phyloP scores from a whole-genome alignment of 805 yeast species.

The Saccharomyces eubayanus region DNA sequence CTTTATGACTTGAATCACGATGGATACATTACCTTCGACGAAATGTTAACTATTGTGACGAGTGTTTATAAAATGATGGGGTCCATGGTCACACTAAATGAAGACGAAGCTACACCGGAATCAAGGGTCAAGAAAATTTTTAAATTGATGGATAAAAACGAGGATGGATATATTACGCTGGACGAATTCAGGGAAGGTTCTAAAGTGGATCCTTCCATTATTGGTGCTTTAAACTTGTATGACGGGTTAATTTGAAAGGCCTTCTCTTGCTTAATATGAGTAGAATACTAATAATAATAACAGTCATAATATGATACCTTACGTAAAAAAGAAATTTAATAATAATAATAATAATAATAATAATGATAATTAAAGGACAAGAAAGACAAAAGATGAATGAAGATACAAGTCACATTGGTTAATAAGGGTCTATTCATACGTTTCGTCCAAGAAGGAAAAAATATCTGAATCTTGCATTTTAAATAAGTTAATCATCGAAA shows the following conservation, averaged over 20 bases:
- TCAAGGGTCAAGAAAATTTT: slow-evolving; percentile 77
- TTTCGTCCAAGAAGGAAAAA: slow-evolving; percentile 17
- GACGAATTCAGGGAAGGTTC: slow-evolving; percentile 81
- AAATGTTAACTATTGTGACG: slow-evolving; percentile 67
- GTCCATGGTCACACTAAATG: slow-evolving; percentile 78
- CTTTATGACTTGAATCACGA: slow-evolving; percentile 76
- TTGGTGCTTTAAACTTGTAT: slow-evolving; percentile 68
- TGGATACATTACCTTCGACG: slow-evolving; percentile 68
- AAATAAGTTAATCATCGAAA: slow-evolving; percentile 41
- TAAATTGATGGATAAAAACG: slow-evolving; percentile 59
- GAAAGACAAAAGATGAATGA: not conserved
- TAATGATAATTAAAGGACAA: not conserved
- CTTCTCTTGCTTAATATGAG: not conserved
- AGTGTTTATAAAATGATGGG: slow-evolving; percentile 95
- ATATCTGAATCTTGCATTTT: slow-evolving; percentile 13
- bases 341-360: not conserved
- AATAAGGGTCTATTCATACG: slow-evolving; percentile 1
- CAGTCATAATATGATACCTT: not conserved
- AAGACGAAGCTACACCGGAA: slow-evolving; percentile 89
- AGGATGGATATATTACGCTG: slow-evolving; percentile 59
- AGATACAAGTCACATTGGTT: not conserved
- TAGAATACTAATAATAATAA: not conserved
- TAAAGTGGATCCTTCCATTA: slow-evolving; percentile 67
- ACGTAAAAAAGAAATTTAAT: not conserved
- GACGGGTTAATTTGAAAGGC: slow-evolving; percentile 59